These are phyloP conservation scores for Vicia sativa DNA, from an alignment of 306 rosid genomes.

Conservation along the genomic window DNA sequence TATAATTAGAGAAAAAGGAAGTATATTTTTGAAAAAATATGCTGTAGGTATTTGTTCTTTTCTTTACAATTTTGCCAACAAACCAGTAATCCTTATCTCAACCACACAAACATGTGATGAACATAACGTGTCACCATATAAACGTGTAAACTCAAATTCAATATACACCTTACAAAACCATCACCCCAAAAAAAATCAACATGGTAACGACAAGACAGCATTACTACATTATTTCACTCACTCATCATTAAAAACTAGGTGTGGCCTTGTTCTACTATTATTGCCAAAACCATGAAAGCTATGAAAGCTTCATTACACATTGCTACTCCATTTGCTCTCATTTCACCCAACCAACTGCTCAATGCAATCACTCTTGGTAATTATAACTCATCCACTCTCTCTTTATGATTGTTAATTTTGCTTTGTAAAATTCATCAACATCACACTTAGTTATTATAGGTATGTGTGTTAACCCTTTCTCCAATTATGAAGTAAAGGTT, in stretches of 20 bases:
- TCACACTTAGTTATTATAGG: neutral
- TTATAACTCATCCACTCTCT: neutral
- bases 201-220: conserved; percentile 23
- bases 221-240: conserved; percentile 27
- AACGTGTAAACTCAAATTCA: conserved; percentile 34
- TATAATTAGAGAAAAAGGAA: too few relatives aligned
- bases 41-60: neutral
- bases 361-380: conserved; percentile 40
- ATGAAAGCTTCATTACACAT: conserved; percentile 71
- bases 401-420: neutral
- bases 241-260: neutral
- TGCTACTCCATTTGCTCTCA: conserved; percentile 49
- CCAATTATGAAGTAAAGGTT: neutral
- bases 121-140: conserved; percentile 47
- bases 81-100: neutral
- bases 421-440: neutral
- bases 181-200: conserved; percentile 40
- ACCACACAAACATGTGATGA: conserved; percentile 10
- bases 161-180: conserved; percentile 34
- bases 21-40: neutral
- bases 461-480: neutral
- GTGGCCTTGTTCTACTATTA: neutral
- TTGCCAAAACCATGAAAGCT: conserved; percentile 57
- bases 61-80: neutral
- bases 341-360: conserved; percentile 64